A percentile compares a stretch with the other conserved stretches of the same genome.
phyloP scores from a whole-genome alignment of 192 early-diverging fungal species.

The Geranomyces michiganensis region DNA sequence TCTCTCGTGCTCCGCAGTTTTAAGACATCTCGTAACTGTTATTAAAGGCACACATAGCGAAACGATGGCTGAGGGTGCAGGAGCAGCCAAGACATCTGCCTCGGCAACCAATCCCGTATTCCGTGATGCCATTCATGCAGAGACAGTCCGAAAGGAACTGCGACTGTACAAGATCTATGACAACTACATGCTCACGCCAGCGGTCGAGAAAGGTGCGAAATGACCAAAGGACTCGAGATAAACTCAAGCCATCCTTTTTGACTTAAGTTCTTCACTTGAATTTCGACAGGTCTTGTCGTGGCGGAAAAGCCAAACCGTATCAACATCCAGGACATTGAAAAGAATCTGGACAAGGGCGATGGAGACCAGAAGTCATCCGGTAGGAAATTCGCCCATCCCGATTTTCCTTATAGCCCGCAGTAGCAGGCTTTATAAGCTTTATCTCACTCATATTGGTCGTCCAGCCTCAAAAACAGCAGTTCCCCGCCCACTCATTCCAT shows the following conservation, averaged over 20 bases:
- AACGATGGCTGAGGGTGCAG: background rate
- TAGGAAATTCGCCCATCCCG: no score
- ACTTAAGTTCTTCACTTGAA: no score
- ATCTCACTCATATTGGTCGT: no score
- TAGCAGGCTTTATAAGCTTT: no score
- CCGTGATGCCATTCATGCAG: conserved; percentile 41
- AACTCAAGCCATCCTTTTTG: no score
- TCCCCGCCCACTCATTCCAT: conserved; percentile 3
- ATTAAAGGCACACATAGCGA: background rate
- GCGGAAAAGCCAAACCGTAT: conserved; percentile 38
- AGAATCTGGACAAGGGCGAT: background rate
- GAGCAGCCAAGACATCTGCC: background rate
- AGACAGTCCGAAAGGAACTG: conserved; percentile 47
- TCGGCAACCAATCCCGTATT: conserved; percentile 32
- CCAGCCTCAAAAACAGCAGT: background rate
- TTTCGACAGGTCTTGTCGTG: conserved; percentile 35
- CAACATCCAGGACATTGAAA: conserved; percentile 13
- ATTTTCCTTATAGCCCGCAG: no score
- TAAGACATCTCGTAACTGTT: no score
- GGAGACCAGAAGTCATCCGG: background rate
- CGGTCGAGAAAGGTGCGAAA: conserved; percentile 32
- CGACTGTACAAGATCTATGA: conserved; percentile 31
- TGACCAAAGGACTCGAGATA: no score
- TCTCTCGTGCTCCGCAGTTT: no score
- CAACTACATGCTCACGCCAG: conserved; percentile 41